These are phyloP conservation scores for Ajuga chamaepitys DNA, from an alignment of 257 asterid genomes.

Conservation along the genomic window DNA sequence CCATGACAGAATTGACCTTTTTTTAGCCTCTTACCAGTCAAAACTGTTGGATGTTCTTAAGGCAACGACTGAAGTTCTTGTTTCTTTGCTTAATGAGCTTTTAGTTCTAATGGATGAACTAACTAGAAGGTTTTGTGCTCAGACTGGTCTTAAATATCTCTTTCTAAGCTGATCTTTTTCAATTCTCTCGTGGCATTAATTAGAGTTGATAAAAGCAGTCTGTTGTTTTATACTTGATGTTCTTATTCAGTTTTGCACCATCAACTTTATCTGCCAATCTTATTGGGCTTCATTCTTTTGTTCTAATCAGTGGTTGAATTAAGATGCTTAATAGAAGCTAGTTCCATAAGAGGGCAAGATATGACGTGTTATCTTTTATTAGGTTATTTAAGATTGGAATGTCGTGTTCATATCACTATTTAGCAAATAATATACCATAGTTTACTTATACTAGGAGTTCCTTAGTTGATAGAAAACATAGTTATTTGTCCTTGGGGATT, in stretches of 20 bases:
- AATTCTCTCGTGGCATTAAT: not conserved
- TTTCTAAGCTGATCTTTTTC: slow-evolving; percentile 4
- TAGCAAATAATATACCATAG: not conserved
- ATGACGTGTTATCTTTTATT: not conserved
- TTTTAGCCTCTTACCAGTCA: not conserved
- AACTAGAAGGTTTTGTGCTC: too few species aligned
- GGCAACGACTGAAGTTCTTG: not conserved
- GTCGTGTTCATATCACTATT: not conserved
- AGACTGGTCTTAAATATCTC: not conserved
- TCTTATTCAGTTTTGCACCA: not conserved
- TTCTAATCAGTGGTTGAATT: not conserved
- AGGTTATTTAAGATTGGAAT: not conserved
- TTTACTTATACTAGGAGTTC: not conserved
- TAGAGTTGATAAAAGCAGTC: not conserved
- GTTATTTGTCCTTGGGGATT: not conserved
- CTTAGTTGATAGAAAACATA: not conserved
- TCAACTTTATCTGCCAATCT: not conserved
- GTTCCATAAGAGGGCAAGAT: not conserved
- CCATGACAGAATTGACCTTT: not conserved
- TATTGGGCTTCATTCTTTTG: not conserved
- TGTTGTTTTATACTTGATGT: not conserved
- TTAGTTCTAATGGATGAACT: not conserved
- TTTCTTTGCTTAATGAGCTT: not conserved
- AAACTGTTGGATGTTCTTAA: not conserved
- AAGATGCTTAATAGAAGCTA: not conserved